Conservation (phyloP, 75 land plant species). For the Chamaecyparis obtusa region DNA sequence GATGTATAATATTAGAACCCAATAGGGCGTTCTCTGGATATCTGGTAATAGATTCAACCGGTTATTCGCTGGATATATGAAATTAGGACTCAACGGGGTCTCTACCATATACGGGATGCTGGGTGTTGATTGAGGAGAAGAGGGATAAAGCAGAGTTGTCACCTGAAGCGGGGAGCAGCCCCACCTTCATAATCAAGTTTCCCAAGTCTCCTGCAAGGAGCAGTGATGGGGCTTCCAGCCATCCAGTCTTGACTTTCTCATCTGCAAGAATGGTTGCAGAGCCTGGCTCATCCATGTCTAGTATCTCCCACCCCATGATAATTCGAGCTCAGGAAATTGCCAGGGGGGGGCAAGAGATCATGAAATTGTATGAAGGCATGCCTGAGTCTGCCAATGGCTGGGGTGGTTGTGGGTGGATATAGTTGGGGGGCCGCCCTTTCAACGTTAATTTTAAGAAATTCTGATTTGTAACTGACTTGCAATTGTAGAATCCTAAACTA, state of each 20-base stretch:
- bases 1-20: too few relatives aligned
- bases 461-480: too few relatives aligned
- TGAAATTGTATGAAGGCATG: slow-evolving; percentile 46
- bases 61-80: too few relatives aligned
- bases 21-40: too few relatives aligned
- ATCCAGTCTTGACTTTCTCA: background rate
- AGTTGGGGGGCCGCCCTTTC: too few relatives aligned
- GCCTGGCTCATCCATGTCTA: slow-evolving; percentile 5
- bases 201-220: background rate
- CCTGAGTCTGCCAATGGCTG: slow-evolving; percentile 60
- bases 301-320: background rate
- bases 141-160: background rate
- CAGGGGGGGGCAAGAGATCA: slow-evolving; percentile 46
- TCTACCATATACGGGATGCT: background rate
- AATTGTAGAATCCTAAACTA: too few relatives aligned
- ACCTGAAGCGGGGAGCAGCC: background rate
- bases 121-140: background rate
- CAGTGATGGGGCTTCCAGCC: background rate
- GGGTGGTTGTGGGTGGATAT: too few relatives aligned
- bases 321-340: slow-evolving; percentile 32
- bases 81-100: too few relatives aligned
- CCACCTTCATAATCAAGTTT: background rate
- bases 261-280: background rate
- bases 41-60: too few relatives aligned
- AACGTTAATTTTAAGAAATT: too few relatives aligned